Base-by-base conservation (phyloP, 371 early-diverging fungal genomes). In the Mucor racemosus region DNA sequence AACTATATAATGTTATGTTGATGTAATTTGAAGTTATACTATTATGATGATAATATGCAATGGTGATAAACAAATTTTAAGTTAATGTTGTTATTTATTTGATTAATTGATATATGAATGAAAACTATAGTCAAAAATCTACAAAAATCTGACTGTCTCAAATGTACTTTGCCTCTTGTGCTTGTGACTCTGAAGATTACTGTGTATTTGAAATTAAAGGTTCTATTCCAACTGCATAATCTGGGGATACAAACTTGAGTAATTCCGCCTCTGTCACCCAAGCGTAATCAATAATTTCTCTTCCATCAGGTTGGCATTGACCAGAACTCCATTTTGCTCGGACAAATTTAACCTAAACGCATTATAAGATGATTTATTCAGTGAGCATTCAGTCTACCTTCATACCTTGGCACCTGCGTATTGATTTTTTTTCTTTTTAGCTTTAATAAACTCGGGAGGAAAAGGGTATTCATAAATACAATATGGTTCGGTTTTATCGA, bases 231-330 rank as follows among this genome's bases (percentile, higher is more conserved):
- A 4, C n/a, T 10, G 35, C 35, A 17, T 55, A 55, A 34, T 55
- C n/a, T 14, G 34, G 33, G 26, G 55, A 55, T n/a, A 40, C 42
- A 59, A 42, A 41, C 35, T 31, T 15, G 33, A 58, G 34, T 50
- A 94, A 68, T 74, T 95, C 96, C 54, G 89, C 84, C 66, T 86
- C 85, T 15, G 91, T 93, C 36, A 92, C 78, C 96, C 96, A 96
- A 62, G 91, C 94, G 76, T 86, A 90, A 61, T 92, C 92, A 8
- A 82, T 72, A 35, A 90, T 76, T 68, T 86, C 85, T 31, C 81
- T 61, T 21, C 84, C 73, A 41, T 89, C 82, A n/a, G 81, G 77
- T 42, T 81, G 74, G 41, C 81, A 90, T 74, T 90, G 89, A 2
- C 79, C 79, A 26, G 48, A 33, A 1, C 72, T 11, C 76, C 76